These are phyloP conservation scores for Diplodia mutila DNA, from an alignment of 2,329 filamentous ascomycete species.

Conservation along the genomic window DNA sequence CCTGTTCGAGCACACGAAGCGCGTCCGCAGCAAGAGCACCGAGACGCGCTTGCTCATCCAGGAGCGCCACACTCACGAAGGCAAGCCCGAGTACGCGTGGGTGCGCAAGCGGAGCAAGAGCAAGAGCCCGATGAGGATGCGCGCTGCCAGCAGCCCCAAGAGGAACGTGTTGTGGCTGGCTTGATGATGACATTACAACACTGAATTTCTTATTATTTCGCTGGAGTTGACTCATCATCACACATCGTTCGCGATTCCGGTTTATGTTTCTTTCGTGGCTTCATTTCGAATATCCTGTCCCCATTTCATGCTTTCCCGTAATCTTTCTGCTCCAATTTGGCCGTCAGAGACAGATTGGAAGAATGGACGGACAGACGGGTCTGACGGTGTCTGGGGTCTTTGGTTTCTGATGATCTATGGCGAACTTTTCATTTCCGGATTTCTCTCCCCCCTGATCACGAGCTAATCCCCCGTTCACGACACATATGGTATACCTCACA, in stretches of 20 bases:
- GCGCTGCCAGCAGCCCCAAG: slow-evolving; percentile 25
- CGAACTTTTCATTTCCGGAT: neutral
- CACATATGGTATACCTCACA: neutral
- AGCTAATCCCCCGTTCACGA: neutral
- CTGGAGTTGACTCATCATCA: neutral
- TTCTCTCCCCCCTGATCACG: neutral
- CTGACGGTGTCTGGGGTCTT: neutral
- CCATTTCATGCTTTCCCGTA: neutral
- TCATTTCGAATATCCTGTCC: neutral
- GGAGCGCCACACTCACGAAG: slow-evolving; percentile 40
- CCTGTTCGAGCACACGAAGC: slow-evolving; percentile 55
- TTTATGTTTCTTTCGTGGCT: neutral
- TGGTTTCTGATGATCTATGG: neutral
- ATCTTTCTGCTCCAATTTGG: neutral
- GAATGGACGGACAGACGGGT: neutral
- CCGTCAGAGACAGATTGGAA: neutral
- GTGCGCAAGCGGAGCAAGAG: slow-evolving; percentile 37
- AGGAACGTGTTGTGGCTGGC: slow-evolving; percentile 23
- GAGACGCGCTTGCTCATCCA: slow-evolving; percentile 47
- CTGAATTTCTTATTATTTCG: neutral
- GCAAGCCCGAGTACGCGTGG: slow-evolving; percentile 51
- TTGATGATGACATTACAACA: neutral
- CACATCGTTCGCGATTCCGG: neutral
- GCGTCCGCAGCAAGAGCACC: slow-evolving; percentile 42
- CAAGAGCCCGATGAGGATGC: slow-evolving; percentile 20